Conservation (phyloP, 495 filamentous ascomycete species). For the Trypethelium eluteriae region DNA sequence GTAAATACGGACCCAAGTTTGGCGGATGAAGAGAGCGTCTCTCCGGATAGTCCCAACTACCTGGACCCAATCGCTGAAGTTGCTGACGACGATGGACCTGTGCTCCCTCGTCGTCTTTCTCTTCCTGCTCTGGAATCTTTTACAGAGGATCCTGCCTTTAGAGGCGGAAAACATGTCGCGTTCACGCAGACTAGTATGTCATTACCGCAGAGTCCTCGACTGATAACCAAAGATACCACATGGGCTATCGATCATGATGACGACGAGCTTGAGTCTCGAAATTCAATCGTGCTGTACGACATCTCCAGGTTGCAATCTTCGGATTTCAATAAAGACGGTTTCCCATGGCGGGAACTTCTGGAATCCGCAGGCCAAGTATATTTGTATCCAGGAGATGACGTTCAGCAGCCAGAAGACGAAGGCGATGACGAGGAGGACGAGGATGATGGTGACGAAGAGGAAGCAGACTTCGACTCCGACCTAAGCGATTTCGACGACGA, state of each 20-base stretch:
- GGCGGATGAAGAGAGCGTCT: background rate
- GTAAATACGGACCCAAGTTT: background rate
- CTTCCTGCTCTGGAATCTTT: background rate
- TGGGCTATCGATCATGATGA: background rate
- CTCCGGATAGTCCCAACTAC: background rate
- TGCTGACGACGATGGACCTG: background rate
- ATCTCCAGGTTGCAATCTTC: background rate
- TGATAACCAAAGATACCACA: background rate
- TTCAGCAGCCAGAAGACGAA: background rate
- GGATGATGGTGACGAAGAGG: background rate
- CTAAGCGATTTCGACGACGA: background rate
- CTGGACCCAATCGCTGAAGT: background rate
- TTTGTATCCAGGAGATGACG: background rate
- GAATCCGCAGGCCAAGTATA: background rate
- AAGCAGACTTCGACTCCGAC: background rate
- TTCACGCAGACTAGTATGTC: background rate
- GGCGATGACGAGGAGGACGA: background rate
- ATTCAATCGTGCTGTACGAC: background rate
- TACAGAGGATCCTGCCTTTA: background rate
- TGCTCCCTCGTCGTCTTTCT: background rate
- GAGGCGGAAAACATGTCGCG: background rate
- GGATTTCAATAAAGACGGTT: constrained; percentile 1
- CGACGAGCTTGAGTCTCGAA: background rate
- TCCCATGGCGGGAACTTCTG: constrained; percentile 2
- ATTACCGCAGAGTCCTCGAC: background rate